These are phyloP conservation scores for Monosporascus sp. DNA, from an alignment of 2,329 filamentous ascomycete species.

Conservation along the genomic window DNA sequence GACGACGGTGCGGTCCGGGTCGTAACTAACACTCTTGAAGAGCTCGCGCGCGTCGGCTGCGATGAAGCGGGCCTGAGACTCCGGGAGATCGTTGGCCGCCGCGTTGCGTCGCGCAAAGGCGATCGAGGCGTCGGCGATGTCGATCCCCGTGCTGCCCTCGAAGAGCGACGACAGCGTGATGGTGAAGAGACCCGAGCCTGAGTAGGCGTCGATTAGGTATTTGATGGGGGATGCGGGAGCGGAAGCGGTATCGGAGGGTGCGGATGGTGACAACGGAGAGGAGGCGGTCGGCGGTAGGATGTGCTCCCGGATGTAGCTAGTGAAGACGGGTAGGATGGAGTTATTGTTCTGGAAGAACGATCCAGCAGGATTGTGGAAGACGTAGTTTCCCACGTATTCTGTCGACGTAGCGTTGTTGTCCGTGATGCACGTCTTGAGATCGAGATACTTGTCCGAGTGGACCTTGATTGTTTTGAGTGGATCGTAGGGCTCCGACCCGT, in stretches of 20 bases:
- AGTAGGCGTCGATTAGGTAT: constrained; percentile 96
- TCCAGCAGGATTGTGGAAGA: constrained; percentile 86
- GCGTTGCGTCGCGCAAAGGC: constrained; percentile 75
- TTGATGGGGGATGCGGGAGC: constrained; percentile 49
- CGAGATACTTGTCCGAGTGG: constrained; percentile 56
- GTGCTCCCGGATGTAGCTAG: constrained; percentile 75
- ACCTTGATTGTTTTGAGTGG: constrained; percentile 42
- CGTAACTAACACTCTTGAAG: constrained; percentile 70
- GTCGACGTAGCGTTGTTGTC: constrained; percentile 76
- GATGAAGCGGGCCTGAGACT: constrained; percentile 72
- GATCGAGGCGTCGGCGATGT: constrained; percentile 78
- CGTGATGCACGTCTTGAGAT: constrained; percentile 85
- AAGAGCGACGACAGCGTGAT: constrained; percentile 85
- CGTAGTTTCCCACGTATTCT: constrained; percentile 80
- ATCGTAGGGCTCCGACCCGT: constrained; percentile 13
- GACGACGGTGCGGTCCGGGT: constrained; percentile 79
- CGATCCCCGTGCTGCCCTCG: constrained; percentile 80
- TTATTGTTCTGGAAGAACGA: constrained; percentile 99
- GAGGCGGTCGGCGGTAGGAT: constrained; percentile 52
- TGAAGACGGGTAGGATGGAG: constrained; percentile 85
- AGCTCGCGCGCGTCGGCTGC: constrained; percentile 81
- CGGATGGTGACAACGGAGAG: background rate
- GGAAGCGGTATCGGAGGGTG: constrained; percentile 33
- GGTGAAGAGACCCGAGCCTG: constrained; percentile 93
- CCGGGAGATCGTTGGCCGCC: constrained; percentile 62